A percentile compares a stretch with the other conserved stretches of the same genome.
Evolutionary conservation across 176 grass and related monocot species (phyloP).

Genomic region (Secale cereale): DNA sequence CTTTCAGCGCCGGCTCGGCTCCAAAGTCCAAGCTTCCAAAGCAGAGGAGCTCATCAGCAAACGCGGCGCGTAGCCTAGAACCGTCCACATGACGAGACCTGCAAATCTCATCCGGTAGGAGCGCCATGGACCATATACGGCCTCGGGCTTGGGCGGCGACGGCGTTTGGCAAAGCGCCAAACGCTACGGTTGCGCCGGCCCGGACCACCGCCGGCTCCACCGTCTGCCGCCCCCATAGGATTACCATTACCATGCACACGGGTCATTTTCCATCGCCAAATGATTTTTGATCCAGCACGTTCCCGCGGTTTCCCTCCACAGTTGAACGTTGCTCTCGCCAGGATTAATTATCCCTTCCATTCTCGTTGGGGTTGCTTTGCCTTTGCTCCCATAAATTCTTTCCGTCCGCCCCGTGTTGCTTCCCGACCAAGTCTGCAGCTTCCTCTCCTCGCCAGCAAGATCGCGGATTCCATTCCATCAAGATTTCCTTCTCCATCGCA

Average conservation of each 20-base stretch:
- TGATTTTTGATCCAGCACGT: slow-evolving; percentile 15
- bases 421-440: slow-evolving; percentile 43
- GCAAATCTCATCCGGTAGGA: background rate
- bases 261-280: background rate
- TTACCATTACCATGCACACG: background rate
- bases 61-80: background rate
- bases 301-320: slow-evolving; percentile 36
- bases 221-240: slow-evolving; percentile 4
- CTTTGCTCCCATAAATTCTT: slow-evolving; percentile 41
- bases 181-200: background rate
- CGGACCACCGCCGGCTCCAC: slow-evolving; percentile 19
- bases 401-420: slow-evolving; percentile 24
- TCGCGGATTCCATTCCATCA: slow-evolving; percentile 33
- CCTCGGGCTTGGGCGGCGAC: background rate
- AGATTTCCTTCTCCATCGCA: background rate
- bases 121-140: slow-evolving; percentile 9
- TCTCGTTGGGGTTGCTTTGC: slow-evolving; percentile 16
- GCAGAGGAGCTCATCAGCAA: background rate
- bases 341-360: background rate
- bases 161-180: background rate
- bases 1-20: background rate
- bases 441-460: slow-evolving; percentile 38
- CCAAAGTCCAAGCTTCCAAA: background rate
- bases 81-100: slow-evolving; percentile 12
- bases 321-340: background rate